Evolutionary conservation across 1,284 basidiomycete species (phyloP).

Genomic region (Malassezia caprae): DNA sequence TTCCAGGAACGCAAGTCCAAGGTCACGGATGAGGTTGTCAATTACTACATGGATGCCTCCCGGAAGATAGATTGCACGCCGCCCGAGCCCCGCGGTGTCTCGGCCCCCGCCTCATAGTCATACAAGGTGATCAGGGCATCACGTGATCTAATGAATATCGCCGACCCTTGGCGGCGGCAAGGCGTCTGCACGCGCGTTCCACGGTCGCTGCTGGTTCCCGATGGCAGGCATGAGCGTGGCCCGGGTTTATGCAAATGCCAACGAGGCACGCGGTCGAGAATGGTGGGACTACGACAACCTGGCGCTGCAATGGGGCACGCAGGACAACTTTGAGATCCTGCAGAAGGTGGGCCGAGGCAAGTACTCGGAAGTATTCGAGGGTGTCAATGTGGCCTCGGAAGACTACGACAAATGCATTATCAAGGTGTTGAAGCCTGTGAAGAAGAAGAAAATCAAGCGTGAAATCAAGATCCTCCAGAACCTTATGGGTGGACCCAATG

Average conservation of each 20-base stretch:
- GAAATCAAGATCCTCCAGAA: slow-evolving; percentile 99
- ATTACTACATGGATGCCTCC: slow-evolving; percentile 70
- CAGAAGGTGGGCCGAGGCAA: slow-evolving; percentile 93
- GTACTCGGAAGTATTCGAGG: slow-evolving; percentile 70
- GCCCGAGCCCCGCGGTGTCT: slow-evolving; percentile 3
- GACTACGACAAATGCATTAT: slow-evolving; percentile 78
- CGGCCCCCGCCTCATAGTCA: neutral
- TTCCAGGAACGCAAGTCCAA: slow-evolving; percentile 86
- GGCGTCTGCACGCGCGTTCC: slow-evolving; percentile 11
- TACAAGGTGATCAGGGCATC: neutral
- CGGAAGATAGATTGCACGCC: slow-evolving; percentile 58
- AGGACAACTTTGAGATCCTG: slow-evolving; percentile 97
- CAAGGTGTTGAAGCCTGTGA: slow-evolving; percentile 96
- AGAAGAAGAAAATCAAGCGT: slow-evolving; percentile 99
- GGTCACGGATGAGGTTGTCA: slow-evolving; percentile 68
- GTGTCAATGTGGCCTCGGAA: slow-evolving; percentile 67
- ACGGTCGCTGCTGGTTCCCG: slow-evolving; percentile 2
- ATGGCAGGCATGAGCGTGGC: slow-evolving; percentile 45
- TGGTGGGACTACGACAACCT: slow-evolving; percentile 56
- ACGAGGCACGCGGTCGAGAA: slow-evolving; percentile 54
- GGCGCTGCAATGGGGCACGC: slow-evolving; percentile 50
- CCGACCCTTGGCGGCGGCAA: slow-evolving; percentile 16
- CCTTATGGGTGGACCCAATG: slow-evolving; percentile 83
- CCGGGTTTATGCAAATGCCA: slow-evolving; percentile 55
- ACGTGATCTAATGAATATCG: neutral